phyloP scores from a whole-genome alignment of 352 stramenopile genomes.

The Phytophthora lateralis region DNA sequence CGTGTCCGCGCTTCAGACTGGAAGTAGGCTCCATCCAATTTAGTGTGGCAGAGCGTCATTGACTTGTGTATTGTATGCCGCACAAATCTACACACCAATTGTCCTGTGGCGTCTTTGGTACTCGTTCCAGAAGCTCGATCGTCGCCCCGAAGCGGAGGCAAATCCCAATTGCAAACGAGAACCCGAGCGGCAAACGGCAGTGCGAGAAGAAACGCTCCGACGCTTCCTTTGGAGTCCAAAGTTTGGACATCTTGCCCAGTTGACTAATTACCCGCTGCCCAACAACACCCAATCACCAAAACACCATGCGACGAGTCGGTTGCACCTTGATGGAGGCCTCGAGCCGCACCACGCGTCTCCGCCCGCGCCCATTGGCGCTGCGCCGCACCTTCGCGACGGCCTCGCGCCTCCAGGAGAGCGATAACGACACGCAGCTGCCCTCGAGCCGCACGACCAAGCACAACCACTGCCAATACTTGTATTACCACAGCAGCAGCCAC shows the following conservation, averaged over 20 bases:
- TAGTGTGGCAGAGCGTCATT: slow-evolving; percentile 2
- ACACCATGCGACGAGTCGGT: slow-evolving; percentile 30
- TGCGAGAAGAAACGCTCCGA: slow-evolving; percentile 11
- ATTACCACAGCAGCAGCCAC: slow-evolving; percentile 37
- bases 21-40: slow-evolving; percentile 4
- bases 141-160: too few relatives aligned
- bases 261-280: slow-evolving; percentile 15
- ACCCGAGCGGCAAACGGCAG: too few relatives aligned
- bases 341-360: background rate
- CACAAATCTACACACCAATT: background rate
- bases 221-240: slow-evolving; percentile 15
- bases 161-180: too few relatives aligned
- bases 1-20: background rate
- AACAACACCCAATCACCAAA: background rate
- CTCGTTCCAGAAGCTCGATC: too few relatives aligned
- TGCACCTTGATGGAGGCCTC: slow-evolving; percentile 20
- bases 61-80: background rate
- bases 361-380: slow-evolving; percentile 6
- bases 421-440: slow-evolving; percentile 20
- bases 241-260: slow-evolving; percentile 7
- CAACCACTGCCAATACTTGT: slow-evolving; percentile 20
- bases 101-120: background rate
- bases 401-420: slow-evolving; percentile 10
- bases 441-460: slow-evolving; percentile 6
- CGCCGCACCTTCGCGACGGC: slow-evolving; percentile 12